These are phyloP conservation scores for Phytophthora sojae DNA, from an alignment of 352 stramenopile species.

Conservation along the genomic window DNA sequence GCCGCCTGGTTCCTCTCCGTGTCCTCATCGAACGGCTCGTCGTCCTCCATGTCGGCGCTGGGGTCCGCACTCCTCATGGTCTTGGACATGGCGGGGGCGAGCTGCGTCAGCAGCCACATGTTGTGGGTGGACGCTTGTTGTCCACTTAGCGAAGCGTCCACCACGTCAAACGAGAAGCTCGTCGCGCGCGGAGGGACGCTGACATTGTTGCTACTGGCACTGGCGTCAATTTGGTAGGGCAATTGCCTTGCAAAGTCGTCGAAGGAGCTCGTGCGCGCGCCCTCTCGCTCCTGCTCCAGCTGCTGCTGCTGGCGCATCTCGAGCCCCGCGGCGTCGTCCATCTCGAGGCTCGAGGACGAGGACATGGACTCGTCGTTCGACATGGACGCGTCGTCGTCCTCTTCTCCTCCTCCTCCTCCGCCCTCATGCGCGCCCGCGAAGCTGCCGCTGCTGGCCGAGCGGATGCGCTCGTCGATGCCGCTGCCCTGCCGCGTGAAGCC, in stretches of 20 bases:
- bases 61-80: conserved; percentile 33
- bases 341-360: conserved; percentile 53
- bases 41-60: conserved; percentile 49
- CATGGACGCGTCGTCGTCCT: conserved; percentile 57
- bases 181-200: conserved; percentile 6
- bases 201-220: conserved; percentile 2
- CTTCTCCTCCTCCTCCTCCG: background rate
- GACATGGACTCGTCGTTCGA: conserved; percentile 73
- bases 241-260: conserved; percentile 43
- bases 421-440: conserved; percentile 16
- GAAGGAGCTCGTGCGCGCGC: conserved; percentile 29
- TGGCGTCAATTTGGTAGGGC: conserved; percentile 24
- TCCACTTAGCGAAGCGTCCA: conserved; percentile 16
- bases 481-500: conserved; percentile 17
- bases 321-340: conserved; percentile 31
- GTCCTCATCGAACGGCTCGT: conserved; percentile 47
- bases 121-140: background rate
- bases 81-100: conserved; percentile 66
- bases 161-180: conserved; percentile 39
- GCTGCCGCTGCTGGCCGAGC: conserved; percentile 32
- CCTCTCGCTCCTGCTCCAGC: conserved; percentile 15
- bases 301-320: conserved; percentile 2
- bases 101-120: conserved; percentile 62
- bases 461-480: conserved; percentile 38
- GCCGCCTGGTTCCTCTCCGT: conserved; percentile 23